Evolutionary conservation across 2,329 filamentous ascomycete species (phyloP).

Genomic region (Pochonia chlamydosporia): DNA sequence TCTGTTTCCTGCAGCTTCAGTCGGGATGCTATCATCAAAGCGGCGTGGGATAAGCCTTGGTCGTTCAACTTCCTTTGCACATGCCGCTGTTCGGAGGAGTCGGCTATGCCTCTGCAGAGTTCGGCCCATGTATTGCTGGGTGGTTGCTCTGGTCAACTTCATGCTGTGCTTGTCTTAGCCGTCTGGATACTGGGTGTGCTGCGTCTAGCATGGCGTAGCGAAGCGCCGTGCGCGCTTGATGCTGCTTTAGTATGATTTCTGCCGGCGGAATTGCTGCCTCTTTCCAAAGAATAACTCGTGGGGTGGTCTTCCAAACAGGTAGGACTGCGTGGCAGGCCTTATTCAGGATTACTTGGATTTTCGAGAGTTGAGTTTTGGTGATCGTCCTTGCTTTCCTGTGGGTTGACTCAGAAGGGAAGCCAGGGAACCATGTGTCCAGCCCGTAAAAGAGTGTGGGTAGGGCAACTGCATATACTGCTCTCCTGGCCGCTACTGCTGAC

Average conservation of each 20-base stretch:
- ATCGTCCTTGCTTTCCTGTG: background rate
- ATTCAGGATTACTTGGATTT: background rate
- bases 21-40: background rate
- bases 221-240: background rate
- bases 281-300: background rate
- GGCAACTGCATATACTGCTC: background rate
- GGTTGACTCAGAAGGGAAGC: background rate
- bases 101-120: background rate
- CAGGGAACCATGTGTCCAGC: background rate
- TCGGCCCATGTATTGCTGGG: background rate
- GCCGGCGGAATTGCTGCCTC: background rate
- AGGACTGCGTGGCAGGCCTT: background rate
- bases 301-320: background rate
- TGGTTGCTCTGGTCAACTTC: background rate
- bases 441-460: background rate
- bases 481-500: background rate
- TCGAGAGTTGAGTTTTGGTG: background rate
- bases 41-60: background rate
- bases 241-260: background rate
- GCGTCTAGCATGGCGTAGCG: background rate
- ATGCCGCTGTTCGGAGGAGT: background rate
- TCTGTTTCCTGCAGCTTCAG: background rate
- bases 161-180: background rate
- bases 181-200: background rate
- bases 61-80: background rate